Conservation (phyloP, 116 monocot species). For the Dioscorea cayenensis region DNA sequence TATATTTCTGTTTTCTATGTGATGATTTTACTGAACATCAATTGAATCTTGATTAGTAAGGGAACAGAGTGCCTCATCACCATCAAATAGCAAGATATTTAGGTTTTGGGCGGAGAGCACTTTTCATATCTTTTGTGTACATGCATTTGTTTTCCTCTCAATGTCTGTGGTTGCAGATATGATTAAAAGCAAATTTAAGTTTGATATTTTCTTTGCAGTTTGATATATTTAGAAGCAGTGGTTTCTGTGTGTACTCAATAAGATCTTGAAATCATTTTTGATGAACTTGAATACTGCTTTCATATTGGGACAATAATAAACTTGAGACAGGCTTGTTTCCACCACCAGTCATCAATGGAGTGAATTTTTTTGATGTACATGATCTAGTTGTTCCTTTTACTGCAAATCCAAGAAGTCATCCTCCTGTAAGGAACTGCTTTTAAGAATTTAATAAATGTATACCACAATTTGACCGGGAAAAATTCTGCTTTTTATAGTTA, state of each 20-base stretch:
- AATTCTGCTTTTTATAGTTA: conserved; percentile 24
- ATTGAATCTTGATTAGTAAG: too few species aligned
- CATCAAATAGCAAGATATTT: too few species aligned
- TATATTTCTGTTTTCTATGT: too few species aligned
- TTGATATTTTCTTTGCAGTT: too few species aligned
- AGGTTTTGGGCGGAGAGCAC: too few species aligned
- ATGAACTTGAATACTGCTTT: conserved; percentile 2
- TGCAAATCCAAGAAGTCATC: conserved; percentile 11
- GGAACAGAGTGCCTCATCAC: too few species aligned
- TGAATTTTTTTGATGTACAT: conserved; percentile 24
- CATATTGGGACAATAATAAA: conserved; percentile 18
- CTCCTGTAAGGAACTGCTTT: conserved; percentile 86
- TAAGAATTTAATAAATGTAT: conserved; percentile 59
- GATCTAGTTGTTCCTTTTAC: conserved; percentile 22
- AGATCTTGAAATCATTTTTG: conserved; percentile 11
- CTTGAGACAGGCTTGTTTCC: conserved; percentile 15
- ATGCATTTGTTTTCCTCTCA: too few species aligned
- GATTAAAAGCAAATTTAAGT: too few species aligned
- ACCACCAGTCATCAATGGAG: conserved; percentile 21
- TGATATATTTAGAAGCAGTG: too few species aligned
- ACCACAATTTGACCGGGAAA: conserved; percentile 57
- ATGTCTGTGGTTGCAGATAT: too few species aligned
- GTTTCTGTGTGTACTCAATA: neutral
- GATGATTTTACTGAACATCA: too few species aligned
- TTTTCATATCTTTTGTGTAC: too few species aligned